phyloP scores from a whole-genome alignment of 2,329 filamentous ascomycete genomes.

The Claviceps africana region DNA sequence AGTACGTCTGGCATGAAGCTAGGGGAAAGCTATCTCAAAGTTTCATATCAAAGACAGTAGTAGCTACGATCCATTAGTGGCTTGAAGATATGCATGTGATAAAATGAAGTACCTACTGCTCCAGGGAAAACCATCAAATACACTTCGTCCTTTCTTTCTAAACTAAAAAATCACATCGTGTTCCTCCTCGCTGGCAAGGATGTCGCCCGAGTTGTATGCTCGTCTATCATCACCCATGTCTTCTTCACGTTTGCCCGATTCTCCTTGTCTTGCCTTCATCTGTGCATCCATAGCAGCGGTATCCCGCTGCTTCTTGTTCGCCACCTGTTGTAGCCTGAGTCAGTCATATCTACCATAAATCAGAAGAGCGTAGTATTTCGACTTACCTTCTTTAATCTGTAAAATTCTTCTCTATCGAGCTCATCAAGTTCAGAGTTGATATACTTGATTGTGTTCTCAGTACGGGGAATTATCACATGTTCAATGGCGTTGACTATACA shows the following conservation, averaged over 20 bases:
- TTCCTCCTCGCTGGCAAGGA: constrained; percentile 64
- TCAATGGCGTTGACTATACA: constrained; percentile 78
- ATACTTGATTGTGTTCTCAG: constrained; percentile 99
- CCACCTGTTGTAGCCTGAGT: constrained; percentile 34
- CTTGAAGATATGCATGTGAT: background rate
- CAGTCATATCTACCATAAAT: background rate
- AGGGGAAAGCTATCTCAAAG: constrained; percentile 68
- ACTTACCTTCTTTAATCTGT: constrained; percentile 72
- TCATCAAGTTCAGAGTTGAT: constrained; percentile 98
- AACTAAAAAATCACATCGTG: constrained; percentile 72
- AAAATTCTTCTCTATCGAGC: constrained; percentile 95
- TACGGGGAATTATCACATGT: constrained; percentile 92
- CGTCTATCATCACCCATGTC: constrained; percentile 25
- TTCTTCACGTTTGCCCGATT: constrained; percentile 15
- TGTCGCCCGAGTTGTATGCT: constrained; percentile 37
- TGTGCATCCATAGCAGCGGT: constrained; percentile 58
- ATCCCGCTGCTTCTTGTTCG: constrained; percentile 70
- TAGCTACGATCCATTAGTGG: constrained; percentile 23
- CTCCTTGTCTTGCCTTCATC: constrained; percentile 58
- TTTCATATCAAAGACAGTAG: constrained; percentile 89
- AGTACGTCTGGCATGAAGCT: constrained; percentile 75
- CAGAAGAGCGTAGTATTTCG: background rate
- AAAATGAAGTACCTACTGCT: background rate
- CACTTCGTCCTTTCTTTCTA: background rate
- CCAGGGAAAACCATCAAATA: background rate